These are phyloP conservation scores for Vigna radiata DNA, from an alignment of 306 rosid species.

Conservation along the genomic window DNA sequence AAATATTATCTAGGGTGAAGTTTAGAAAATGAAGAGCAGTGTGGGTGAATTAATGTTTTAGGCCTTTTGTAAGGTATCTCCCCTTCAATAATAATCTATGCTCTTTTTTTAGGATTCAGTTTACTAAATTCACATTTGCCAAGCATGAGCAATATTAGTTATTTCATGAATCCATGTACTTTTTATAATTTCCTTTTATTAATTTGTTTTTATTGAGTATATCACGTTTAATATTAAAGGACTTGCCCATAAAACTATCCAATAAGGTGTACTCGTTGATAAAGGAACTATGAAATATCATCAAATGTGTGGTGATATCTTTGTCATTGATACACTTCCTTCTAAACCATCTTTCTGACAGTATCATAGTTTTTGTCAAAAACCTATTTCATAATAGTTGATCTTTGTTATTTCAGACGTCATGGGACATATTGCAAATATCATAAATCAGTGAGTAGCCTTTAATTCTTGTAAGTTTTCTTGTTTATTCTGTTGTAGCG, in stretches of 20 bases:
- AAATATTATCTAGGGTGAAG: background rate
- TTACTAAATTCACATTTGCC: conserved; percentile 8
- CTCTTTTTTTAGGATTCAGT: background rate
- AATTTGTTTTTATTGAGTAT: background rate
- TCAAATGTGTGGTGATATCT: background rate
- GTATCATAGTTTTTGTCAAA: conserved; percentile 22
- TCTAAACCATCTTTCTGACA: conserved; percentile 6
- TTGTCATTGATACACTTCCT: background rate
- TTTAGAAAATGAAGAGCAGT: background rate
- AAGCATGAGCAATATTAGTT: background rate
- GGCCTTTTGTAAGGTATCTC: background rate
- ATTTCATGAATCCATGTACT: conserved; percentile 20
- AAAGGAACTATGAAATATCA: conserved; percentile 28
- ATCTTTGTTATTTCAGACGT: conserved; percentile 68
- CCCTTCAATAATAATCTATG: background rate
- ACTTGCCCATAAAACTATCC: background rate
- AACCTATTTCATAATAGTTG: conserved; percentile 36
- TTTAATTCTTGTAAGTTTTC: conserved; percentile 32
- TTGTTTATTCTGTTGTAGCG: conserved; percentile 33
- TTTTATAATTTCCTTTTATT: conserved; percentile 19
- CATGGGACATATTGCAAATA: conserved; percentile 76
- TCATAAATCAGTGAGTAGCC: conserved; percentile 78
- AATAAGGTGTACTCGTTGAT: background rate
- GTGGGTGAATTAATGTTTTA: background rate
- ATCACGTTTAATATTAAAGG: background rate